Base-by-base conservation (phyloP, 257 asterid genomes). In the Solanum paucissectum region DNA sequence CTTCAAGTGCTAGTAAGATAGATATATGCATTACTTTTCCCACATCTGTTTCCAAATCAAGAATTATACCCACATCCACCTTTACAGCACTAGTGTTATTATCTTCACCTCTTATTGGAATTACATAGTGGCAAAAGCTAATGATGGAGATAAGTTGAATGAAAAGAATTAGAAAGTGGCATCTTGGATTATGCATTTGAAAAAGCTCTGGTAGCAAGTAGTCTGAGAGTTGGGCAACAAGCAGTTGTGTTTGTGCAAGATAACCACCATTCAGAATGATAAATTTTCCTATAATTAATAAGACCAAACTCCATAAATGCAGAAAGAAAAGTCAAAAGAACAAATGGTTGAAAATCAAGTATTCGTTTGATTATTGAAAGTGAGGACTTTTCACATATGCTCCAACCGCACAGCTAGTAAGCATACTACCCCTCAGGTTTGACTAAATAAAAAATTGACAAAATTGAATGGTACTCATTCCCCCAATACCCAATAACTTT, bases 51-150 rank as follows among this genome's bases (percentile, higher is more conserved):
- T 90, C 76, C 64, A 62, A 49, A 86, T 93, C 93, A 69, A 92
- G 92, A 89, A 93, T 89, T 12, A 93, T 49, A 8, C 95, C 95
- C 11, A 93, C 88, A 64, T 92, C 89, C 36, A 87, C 90, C 73
- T 89, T 87, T 18, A 37, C 83, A 58, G 88, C 88, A 62, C 42
- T 86, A 3, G 46, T 86, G 46, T 77, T 84, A 36, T 86, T 42
- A 34, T 87, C 86, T 23, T 29, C 83, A 38, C 71, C 84, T 8
- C 64, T 42, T 77, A 42, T 14, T 42, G 0, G 25, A 21, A 9
- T 2, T 1, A 27, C 75, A 34, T 55, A 68, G 27, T 46, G 10
- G 86, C 34, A 38, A 60, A 83, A 84, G 88, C 83, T 87, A 21
- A 36, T 40, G 38, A 77, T 46, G 79, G 86, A 69, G 33, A 86